A percentile compares a stretch with the other conserved stretches of the same genome.
These are phyloP conservation scores for Curvularia sp. DNA, from an alignment of 2,329 filamentous ascomycete species.

Conservation along the genomic window DNA sequence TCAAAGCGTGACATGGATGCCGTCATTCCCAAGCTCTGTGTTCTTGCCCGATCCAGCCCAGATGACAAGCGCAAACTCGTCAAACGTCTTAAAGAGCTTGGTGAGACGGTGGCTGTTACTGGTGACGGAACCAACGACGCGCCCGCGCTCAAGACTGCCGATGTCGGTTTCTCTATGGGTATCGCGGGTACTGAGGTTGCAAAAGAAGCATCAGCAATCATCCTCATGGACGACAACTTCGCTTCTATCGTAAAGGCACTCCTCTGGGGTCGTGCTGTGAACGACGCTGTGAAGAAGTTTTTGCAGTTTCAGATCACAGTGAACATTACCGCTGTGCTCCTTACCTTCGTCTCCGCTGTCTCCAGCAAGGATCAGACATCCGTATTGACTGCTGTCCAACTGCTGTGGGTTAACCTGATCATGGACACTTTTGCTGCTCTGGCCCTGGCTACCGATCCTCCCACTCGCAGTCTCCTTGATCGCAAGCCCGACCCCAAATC, in stretches of 20 bases:
- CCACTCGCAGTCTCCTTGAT: constrained; percentile 78
- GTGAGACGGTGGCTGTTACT: constrained; percentile 81
- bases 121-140: constrained; percentile 87
- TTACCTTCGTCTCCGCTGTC: constrained; percentile 89
- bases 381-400: constrained; percentile 86
- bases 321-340: constrained; percentile 86
- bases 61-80: constrained; percentile 74
- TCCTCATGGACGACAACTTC: constrained; percentile 89
- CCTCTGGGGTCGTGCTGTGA: constrained; percentile 70
- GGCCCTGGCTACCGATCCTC: constrained; percentile 89
- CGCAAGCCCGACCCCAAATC: constrained; percentile 80
- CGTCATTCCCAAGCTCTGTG: constrained; percentile 68
- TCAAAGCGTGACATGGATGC: constrained; percentile 64
- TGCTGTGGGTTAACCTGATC: constrained; percentile 96
- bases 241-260: constrained; percentile 84
- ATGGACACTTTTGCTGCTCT: constrained; percentile 96
- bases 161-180: constrained; percentile 87
- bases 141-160: constrained; percentile 79
- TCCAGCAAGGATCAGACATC: constrained; percentile 72
- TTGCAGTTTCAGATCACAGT: constrained; percentile 76
- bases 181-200: constrained; percentile 84
- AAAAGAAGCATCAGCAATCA: constrained; percentile 84
- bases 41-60: constrained; percentile 72
- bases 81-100: constrained; percentile 68
- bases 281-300: constrained; percentile 55